Conservation (phyloP, 2,329 filamentous ascomycete species). For the Nothomitra cinnamomea region DNA sequence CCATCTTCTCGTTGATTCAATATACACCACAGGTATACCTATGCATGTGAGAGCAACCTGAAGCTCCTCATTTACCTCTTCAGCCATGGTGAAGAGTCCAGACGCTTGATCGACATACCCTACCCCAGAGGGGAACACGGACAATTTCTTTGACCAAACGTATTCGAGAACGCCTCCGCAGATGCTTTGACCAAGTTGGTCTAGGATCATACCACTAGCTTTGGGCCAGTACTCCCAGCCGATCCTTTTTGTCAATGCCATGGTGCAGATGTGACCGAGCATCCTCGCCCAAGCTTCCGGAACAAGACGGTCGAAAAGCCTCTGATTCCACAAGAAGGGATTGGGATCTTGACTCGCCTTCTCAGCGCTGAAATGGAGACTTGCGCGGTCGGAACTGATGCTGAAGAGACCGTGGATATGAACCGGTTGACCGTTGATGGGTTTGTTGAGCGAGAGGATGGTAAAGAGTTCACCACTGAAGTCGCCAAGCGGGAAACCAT, state of each 20-base stretch:
- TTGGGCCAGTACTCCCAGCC: not conserved
- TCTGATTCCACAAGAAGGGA: not conserved
- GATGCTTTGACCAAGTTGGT: not conserved
- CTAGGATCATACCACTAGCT: not conserved
- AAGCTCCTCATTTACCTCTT: too few relatives aligned
- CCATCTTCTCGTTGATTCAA: too few relatives aligned
- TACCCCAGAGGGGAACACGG: too few relatives aligned
- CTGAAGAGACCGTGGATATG: slow-evolving; percentile 21
- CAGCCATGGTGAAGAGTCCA: too few relatives aligned
- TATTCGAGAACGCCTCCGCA: too few relatives aligned
- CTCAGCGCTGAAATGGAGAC: slow-evolving; percentile 14
- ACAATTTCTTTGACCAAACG: too few relatives aligned
- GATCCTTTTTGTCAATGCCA: not conserved
- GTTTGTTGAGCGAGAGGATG: slow-evolving; percentile 18
- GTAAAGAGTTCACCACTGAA: slow-evolving; percentile 17
- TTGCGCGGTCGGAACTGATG: slow-evolving; percentile 19
- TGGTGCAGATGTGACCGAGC: not conserved
- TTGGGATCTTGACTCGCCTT: not conserved
- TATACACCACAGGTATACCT: too few relatives aligned
- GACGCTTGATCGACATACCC: too few relatives aligned
- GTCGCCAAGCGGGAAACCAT: not conserved
- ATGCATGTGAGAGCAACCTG: too few relatives aligned
- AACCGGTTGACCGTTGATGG: slow-evolving; percentile 17
- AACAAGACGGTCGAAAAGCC: not conserved
- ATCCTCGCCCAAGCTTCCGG: not conserved